Evolutionary conservation across 495 filamentous ascomycete species (phyloP), one percentile per base, ranked within the genome.

Genomic region (Cercophora sp.): DNA sequence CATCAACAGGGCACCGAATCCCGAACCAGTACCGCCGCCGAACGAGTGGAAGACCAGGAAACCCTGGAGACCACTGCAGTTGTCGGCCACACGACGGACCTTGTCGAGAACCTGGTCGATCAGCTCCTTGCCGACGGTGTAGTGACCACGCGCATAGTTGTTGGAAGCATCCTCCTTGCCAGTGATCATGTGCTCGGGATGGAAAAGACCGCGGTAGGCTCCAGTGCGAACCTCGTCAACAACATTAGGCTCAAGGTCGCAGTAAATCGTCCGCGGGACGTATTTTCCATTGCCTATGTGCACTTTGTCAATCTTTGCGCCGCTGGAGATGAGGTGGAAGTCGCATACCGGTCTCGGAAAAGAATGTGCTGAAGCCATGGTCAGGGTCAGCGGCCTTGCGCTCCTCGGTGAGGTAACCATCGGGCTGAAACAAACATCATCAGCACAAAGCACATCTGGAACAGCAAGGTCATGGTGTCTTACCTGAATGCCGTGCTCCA

Each of bases 11-110:
- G 93, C 92, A 76, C 93, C 93, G 74, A 98, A 98, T 61, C 93
- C 93, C 54, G 93, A 98, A 65, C 93, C 93, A 59, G 93, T 98
- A 74, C 93, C 93, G 70, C 93, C 93, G 78, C 93, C 93, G 71
- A 98, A 98, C 37, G 94, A 97, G 83, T 98, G 93, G 84, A 98
- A 98, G 64, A 98, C 89, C 55, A 98, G 77, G 84, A 98, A 98
- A 62, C 93, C 93, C 68, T 98, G 93, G 48, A 98, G 89, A 78
- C 92, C 91, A 59, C 88, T 85, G 77, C 93, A 98, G 79, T 89
- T 90, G 77, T 98, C 93, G 66, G 91, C 92, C 52, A 96, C 88
- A 64, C 85, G 89, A 69, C 92, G 89, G 56, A 97, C 85, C 82
- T 92, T 89, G 79, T 97, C 92, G 66, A 97, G 76, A 34, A 97